phyloP scores from a whole-genome alignment of 2,329 filamentous ascomycete species.

The Colletotrichum euphorbiae region DNA sequence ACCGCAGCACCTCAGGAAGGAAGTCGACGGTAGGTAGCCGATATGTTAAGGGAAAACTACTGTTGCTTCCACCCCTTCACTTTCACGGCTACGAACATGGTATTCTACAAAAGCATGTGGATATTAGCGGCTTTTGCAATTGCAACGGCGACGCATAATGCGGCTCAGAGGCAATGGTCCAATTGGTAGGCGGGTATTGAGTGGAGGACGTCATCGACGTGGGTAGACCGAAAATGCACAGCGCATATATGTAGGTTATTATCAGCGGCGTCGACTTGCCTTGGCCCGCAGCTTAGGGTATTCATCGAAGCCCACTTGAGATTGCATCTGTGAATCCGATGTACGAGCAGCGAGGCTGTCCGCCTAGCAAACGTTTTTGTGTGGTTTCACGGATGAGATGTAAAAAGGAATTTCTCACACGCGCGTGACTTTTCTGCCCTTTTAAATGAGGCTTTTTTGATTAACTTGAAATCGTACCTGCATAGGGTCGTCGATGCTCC shows the following conservation, averaged over 20 bases:
- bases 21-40: too few relatives aligned
- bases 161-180: rapidly evolving
- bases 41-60: too few relatives aligned
- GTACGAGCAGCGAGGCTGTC: not conserved
- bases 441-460: not conserved
- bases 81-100: too few relatives aligned
- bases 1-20: too few relatives aligned
- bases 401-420: not conserved
- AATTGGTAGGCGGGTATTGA: too few relatives aligned
- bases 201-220: conserved; percentile 12
- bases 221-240: not conserved
- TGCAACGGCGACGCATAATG: not conserved
- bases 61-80: too few relatives aligned
- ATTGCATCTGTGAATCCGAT: conserved; percentile 14
- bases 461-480: not conserved
- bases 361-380: conserved; percentile 9
- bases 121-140: not conserved
- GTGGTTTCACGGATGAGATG: not conserved
- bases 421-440: not conserved
- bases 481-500: not conserved
- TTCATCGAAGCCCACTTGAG: not conserved
- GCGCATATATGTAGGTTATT: conserved; percentile 1
- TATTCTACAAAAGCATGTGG: not conserved
- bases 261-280: not conserved
- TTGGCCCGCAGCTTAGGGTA: conserved; percentile 5